Base-by-base conservation (phyloP, 768 basidiomycete genomes). In the Leccinum fibrillosum region DNA sequence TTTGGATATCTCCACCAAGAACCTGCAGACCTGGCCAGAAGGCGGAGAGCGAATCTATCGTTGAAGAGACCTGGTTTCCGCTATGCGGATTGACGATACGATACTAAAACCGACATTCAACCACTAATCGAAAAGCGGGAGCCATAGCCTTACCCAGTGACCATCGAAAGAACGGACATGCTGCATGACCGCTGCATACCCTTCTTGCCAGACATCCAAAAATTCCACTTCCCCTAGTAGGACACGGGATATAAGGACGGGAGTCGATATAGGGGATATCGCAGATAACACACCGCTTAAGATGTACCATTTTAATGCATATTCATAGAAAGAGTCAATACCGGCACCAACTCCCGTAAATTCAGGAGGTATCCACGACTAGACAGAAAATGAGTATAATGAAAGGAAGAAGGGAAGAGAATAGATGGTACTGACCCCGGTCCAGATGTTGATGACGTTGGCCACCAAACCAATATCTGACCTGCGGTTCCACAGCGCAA, bases 11-110 rank as follows among this genome's bases (percentile, higher is more conserved):
- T 19, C 90, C 91, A 4, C 86, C 85, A 12, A 93, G 75, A 10
- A 94, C 90, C 74, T 97, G 96, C 15, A 98, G 77, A 21, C 95
- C 97, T n/a, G 96, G 93, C 86, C 95, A 94, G 72, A 98, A 99
- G 1, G 97, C 94, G 2, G 94, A 92, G 15, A 99, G 76, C 2
- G 94, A 97, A 70, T 99, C 97, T n/a, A 96, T 78, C n/a, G 86
- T 89, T 48, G 80, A 75, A 66, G 87, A 91, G 7, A 86, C 79
- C 5, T 85, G 77, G 58, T 91, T 87, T 19, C 95, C 93, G 28
- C 77, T 84, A 52, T 83, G 75, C 74, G 94, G 90, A 57, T 92
- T 85, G n/a, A 94, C 85, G 23, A 82, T 85, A 48, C 91, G 89
- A 77, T 88, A 98, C 95, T 97, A 66, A 28, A 45, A 23, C 39